Base-by-base conservation (phyloP, 345 rosid genomes). In the Leavenworthia alabamica region DNA sequence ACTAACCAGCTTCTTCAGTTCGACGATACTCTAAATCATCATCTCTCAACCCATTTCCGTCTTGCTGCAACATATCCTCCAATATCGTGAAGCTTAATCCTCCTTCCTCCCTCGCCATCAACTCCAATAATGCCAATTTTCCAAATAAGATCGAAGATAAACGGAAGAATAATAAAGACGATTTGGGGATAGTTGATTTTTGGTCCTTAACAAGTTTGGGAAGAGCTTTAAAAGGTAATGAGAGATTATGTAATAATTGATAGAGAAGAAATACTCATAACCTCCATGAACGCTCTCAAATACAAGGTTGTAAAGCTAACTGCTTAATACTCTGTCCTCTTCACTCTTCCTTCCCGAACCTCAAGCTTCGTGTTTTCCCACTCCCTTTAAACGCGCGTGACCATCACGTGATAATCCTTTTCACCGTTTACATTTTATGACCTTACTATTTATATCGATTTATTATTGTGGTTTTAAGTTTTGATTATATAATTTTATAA, bases 1-100 rank as follows among this genome's bases (percentile, higher is more conserved):
- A 19, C 16, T 32, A 40, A 85, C 93, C 93, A 62, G 89, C 83
- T 80, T 86, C 86, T 66, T 80, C 89, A 59, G 86, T 85, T 73
- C 73, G 77, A 51, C 93, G 77, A 50, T 78, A 83, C 62, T 73
- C 81, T 50, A 86, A 74, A 78, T 83, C 93, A 56, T 81, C 66
- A 72, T 75, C 84, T 69, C 77, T 43, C 11, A 56, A 41, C 9
- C 80, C 81, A 49, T 56, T 67, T 3, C 86, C 93, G 49, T 83
- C 86, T 54, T 83, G 89, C 64, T 86, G 86, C 64, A 86, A 74
- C 12, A 83, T 86, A 65, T 86, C 81, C 64, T 83, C 83, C 76
- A 86, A 81, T 44, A 83, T 81, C 36, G 85, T 77, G 55, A 87
- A 81, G 39, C 78, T 73, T 66, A 80, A 53, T 51, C 69, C 66